Evolutionary conservation across 805 yeast species (phyloP), one percentile per base, ranked within the genome.

Genomic region (Metschnikowia aberdeeniae): DNA sequence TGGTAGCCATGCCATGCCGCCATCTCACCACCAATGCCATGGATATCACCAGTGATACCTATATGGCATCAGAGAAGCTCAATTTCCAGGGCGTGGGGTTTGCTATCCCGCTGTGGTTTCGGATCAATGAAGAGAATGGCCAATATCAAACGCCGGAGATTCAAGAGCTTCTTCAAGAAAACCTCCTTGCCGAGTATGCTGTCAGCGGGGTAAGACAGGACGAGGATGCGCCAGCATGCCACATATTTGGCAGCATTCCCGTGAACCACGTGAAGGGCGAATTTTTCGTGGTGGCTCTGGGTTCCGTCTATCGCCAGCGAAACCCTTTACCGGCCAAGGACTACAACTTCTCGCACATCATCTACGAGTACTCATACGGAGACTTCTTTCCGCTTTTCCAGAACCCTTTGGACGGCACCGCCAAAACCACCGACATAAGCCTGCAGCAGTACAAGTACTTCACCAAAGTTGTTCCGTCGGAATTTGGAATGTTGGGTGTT

Each of bases 341-440:
- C 19, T 66, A 87, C 47, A 86, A 92, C 59, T 85, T 92, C 60
- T 77, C 96, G 1, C 99, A 93, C 64, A 80, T 80, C 5, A 83
- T 93, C 48, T 78, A 79, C 48, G 98, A 92, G 63, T 79, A 89
- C 51, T 89, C 97, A 9, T 92, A 83, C 66, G 99, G 99, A 11
- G 87, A 81, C 31, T 89, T 85, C 63, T 89, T 81, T 59, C 97
- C 99, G 3, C 84, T 78, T 55, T 73, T 90, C 51, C 76, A 84
- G 54, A 92, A 92, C 59, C 95, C 97, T n/a, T 73, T 93, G 51
- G 98, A 93, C 62, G 73, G 73, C 38, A 83, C 92, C 0, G 84
- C 80, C 0, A 78, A 82, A 53, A 61, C 64, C 13, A 75, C 89
- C 1, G 68, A 70, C 0, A 71, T 76, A 2, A 68, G 73, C 19